phyloP scores from a whole-genome alignment of 169 alveolate genomes.

The Theileria sp. region DNA sequence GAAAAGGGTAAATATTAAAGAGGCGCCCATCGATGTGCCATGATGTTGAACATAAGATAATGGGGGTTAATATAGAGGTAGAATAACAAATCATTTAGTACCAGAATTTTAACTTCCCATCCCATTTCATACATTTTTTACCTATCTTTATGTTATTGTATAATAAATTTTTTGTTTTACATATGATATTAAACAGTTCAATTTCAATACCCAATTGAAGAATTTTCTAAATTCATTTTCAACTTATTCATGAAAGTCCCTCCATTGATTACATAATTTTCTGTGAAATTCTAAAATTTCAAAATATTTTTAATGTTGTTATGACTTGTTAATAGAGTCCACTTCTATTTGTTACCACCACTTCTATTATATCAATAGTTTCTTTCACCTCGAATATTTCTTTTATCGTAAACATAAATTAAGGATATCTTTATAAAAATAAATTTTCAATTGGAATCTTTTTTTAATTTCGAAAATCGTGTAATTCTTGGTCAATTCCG shows the following conservation, averaged over 20 bases:
- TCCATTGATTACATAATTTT: not conserved
- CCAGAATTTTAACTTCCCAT: not conserved
- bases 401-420: not conserved
- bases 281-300: not conserved
- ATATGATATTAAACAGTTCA: not conserved
- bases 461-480: not conserved
- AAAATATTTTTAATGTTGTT: not conserved
- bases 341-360: not conserved
- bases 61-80: not conserved
- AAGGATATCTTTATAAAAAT: not conserved
- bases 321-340: not conserved
- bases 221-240: not conserved
- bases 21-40: not conserved
- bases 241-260: not conserved
- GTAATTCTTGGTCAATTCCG: not conserved
- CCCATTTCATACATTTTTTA: not conserved
- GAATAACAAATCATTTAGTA: not conserved
- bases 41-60: not conserved
- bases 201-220: not conserved
- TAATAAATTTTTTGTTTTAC: not conserved
- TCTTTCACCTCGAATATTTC: not conserved
- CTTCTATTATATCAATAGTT: not conserved
- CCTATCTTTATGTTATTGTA: not conserved
- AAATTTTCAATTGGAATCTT: not conserved
- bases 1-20: not conserved